phyloP scores from a whole-genome alignment of 352 stramenopile species.

The Phytophthora hybrid region DNA sequence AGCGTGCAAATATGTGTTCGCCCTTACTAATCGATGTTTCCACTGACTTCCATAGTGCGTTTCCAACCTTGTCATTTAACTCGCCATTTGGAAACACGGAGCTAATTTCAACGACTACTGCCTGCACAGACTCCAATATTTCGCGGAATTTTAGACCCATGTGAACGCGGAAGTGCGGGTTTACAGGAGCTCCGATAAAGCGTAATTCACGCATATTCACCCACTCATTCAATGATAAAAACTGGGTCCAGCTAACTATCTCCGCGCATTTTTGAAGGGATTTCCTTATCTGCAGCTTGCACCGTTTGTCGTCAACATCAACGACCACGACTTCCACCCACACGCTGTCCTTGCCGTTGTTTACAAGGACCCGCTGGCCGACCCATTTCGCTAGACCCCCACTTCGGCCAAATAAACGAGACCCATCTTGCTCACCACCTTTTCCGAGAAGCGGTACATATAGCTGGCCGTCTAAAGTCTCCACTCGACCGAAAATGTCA shows the following conservation, averaged over 20 bases:
- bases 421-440: conserved; percentile 40
- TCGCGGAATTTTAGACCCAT: conserved; percentile 73
- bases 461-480: conserved; percentile 73
- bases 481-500: conserved; percentile 48
- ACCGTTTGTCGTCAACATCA: conserved; percentile 71
- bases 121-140: conserved; percentile 65
- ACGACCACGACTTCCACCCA: conserved; percentile 70
- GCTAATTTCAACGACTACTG: conserved; percentile 74
- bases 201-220: conserved; percentile 61
- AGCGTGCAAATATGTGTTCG: conserved; percentile 78
- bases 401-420: conserved; percentile 53
- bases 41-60: conserved; percentile 63
- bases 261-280: conserved; percentile 55
- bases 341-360: conserved; percentile 72
- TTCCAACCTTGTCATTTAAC: conserved; percentile 60
- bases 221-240: conserved; percentile 59
- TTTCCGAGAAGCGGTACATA: conserved; percentile 58
- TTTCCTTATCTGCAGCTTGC: conserved; percentile 69
- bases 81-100: conserved; percentile 80
- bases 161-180: conserved; percentile 70
- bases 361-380: conserved; percentile 67
- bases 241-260: conserved; percentile 46
- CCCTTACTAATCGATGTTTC: conserved; percentile 63
- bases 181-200: conserved; percentile 56
- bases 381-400: conserved; percentile 59